Conservation (phyloP, 352 stramenopile genomes). For the Globisporangium apiculatum region DNA sequence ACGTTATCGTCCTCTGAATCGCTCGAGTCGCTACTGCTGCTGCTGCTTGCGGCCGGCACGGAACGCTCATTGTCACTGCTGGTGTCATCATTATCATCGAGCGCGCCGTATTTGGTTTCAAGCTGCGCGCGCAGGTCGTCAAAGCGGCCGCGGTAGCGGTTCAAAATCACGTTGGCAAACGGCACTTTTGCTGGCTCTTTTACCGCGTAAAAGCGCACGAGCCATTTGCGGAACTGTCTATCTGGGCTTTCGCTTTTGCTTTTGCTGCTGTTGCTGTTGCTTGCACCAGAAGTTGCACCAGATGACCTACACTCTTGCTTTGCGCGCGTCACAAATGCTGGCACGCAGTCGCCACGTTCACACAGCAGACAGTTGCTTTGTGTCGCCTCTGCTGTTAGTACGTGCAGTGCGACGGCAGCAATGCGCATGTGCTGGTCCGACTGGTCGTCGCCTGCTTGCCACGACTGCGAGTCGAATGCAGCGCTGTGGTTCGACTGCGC, state of each 20-base stretch:
- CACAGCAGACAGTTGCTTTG: constrained; percentile 5
- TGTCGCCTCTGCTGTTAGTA: not conserved
- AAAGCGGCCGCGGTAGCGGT: constrained; percentile 43
- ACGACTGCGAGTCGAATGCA: constrained; percentile 16
- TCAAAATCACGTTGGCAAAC: constrained; percentile 52
- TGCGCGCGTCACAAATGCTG: too few relatives aligned
- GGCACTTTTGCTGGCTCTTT: constrained; percentile 42
- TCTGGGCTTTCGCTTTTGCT: constrained; percentile 17
- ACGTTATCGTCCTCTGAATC: constrained; percentile 8
- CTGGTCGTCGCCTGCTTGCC: constrained; percentile 13
- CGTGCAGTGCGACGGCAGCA: constrained; percentile 18
- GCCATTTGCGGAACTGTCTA: constrained; percentile 28
- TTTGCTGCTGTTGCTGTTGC: not conserved
- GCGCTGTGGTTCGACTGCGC: not conserved
- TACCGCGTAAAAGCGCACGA: constrained; percentile 35
- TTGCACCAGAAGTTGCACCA: not conserved
- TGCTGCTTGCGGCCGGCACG: not conserved
- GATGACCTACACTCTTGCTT: too few relatives aligned
- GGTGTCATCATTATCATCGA: not conserved
- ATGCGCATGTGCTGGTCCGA: constrained; percentile 27
- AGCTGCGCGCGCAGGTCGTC: constrained; percentile 52
- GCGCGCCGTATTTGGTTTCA: constrained; percentile 34
- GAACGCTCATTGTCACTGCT: too few relatives aligned
- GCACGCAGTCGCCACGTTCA: not conserved
- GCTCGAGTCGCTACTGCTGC: constrained; percentile 6